Percentiles rank a stretch among this genome's conserved stretches.
These are phyloP conservation scores for Begonia loranthoides DNA, from an alignment of 306 rosid species.

Conservation along the genomic window DNA sequence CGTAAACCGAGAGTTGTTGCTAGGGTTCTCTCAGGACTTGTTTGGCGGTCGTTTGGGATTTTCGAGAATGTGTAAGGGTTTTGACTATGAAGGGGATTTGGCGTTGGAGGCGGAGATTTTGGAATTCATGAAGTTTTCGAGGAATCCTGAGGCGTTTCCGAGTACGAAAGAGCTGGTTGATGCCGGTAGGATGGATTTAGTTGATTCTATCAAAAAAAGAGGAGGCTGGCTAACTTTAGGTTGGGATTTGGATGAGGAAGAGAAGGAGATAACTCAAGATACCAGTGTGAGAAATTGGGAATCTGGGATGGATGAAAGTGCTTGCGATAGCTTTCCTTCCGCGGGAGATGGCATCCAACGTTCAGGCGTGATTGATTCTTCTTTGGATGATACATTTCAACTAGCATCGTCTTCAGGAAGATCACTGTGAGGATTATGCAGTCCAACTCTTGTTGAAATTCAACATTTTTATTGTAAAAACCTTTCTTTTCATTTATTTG, in stretches of 20 bases:
- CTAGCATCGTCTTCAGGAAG: constrained; percentile 21
- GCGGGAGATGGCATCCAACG: constrained; percentile 11
- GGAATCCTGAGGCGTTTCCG: constrained; percentile 56
- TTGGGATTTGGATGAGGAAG: constrained; percentile 50
- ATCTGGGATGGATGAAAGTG: background rate
- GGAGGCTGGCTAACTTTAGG: constrained; percentile 93
- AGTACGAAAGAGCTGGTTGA: constrained; percentile 51
- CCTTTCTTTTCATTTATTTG: no score
- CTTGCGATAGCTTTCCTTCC: constrained; percentile 8
- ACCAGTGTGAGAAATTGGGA: background rate
- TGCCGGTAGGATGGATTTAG: constrained; percentile 76
- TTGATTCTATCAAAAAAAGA: constrained; percentile 34
- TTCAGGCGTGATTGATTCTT: constrained; percentile 20
- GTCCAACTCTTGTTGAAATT: constrained; percentile 1
- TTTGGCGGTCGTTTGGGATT: constrained; percentile 25
- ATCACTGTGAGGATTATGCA: constrained; percentile 52
- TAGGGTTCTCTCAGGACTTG: constrained; percentile 6
- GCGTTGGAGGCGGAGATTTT: constrained; percentile 56
- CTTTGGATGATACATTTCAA: constrained; percentile 11
- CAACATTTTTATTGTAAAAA: background rate
- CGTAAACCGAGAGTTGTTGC: constrained; percentile 5
- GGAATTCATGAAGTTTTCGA: constrained; percentile 70
- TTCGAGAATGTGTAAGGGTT: constrained; percentile 34
- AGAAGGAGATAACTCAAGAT: constrained; percentile 7
- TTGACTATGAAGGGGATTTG: constrained; percentile 34